A percentile compares a stretch with the other conserved stretches of the same genome.
These are phyloP conservation scores for Cydonia oblonga DNA, from an alignment of 331 rosid species.

Conservation along the genomic window DNA sequence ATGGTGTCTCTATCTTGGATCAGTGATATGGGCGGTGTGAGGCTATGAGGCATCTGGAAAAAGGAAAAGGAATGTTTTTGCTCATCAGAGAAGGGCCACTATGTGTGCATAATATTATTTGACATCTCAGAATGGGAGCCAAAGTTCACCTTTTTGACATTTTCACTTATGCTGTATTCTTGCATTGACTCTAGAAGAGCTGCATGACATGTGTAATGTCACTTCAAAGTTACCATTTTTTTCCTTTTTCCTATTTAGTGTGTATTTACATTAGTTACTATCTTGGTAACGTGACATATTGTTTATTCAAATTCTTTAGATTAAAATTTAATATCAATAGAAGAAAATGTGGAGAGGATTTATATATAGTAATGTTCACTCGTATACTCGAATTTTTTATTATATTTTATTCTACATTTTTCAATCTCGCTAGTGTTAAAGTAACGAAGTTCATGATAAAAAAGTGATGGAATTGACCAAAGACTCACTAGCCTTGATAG, in stretches of 20 bases:
- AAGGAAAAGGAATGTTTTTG: conserved; percentile 9
- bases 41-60: conserved; percentile 26
- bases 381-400: too few relatives aligned
- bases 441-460: not conserved
- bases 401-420: too few relatives aligned
- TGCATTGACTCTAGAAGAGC: conserved; percentile 45
- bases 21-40: conserved; percentile 8
- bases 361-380: too few relatives aligned
- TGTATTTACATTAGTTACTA: not conserved
- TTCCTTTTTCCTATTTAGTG: not conserved
- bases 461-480: conserved; percentile 1
- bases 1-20: conserved; percentile 42
- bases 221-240: not conserved
- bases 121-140: conserved; percentile 27
- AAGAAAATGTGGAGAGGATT: too few relatives aligned
- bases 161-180: conserved; percentile 4
- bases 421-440: not conserved
- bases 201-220: conserved; percentile 18
- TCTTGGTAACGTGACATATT: too few relatives aligned
- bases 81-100: conserved; percentile 13
- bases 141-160: conserved; percentile 31
- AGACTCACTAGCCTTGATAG: not conserved
- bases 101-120: conserved; percentile 15
- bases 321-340: not conserved
- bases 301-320: not conserved